Evolutionary conservation across 805 yeast genomes (phyloP).

Genomic region (Pichia eremophila): DNA sequence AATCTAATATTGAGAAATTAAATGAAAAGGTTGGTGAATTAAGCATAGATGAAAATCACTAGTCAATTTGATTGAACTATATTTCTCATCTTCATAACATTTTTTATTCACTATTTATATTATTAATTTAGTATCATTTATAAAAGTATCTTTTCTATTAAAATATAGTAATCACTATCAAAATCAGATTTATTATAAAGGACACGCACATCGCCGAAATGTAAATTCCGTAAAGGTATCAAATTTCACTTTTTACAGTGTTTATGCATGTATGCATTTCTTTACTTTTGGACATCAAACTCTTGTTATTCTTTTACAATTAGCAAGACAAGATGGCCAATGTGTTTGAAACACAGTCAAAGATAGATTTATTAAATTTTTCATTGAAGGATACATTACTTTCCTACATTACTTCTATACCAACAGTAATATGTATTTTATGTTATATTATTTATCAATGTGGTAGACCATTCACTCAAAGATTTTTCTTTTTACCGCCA

Average conservation of each 20-base stretch:
- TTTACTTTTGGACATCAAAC: too few species aligned
- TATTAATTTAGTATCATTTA: too few species aligned
- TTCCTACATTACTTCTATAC: neutral
- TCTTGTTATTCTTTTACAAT: too few species aligned
- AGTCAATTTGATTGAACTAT: too few species aligned
- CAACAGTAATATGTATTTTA: neutral
- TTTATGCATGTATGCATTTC: too few species aligned
- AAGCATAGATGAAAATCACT: constrained; percentile 7
- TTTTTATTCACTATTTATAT: too few species aligned
- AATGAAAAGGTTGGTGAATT: constrained; percentile 18
- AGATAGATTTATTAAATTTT: neutral
- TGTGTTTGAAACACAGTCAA: neutral
- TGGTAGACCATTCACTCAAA: constrained; percentile 12
- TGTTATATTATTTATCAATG: constrained; percentile 10
- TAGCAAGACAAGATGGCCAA: neutral
- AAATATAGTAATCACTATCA: neutral
- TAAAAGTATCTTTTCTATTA: too few species aligned
- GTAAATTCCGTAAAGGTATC: too few species aligned
- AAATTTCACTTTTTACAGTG: too few species aligned
- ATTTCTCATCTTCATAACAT: too few species aligned
- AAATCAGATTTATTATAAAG: neutral
- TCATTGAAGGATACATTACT: too few species aligned
- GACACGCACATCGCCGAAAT: too few species aligned
- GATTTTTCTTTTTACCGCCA: constrained; percentile 24
- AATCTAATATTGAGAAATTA: constrained; percentile 4